phyloP scores from a whole-genome alignment of 768 basidiomycete genomes.

The Lentinula sp. region DNA sequence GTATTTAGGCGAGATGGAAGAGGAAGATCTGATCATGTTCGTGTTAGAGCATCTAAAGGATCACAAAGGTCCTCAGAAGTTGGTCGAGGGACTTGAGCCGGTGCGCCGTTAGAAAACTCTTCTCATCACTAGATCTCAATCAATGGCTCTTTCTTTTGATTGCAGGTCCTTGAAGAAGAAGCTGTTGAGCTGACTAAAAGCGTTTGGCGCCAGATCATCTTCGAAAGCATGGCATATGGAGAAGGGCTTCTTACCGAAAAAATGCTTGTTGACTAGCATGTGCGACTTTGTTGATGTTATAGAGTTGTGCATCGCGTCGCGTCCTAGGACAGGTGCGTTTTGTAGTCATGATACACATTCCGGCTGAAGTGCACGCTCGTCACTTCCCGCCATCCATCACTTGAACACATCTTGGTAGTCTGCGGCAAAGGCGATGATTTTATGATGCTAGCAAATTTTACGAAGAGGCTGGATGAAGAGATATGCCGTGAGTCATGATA shows the following conservation, averaged over 20 bases:
- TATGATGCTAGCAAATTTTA: no score
- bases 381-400: neutral
- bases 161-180: constrained; percentile 89
- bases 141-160: neutral
- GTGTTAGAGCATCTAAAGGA: constrained; percentile 91
- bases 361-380: constrained; percentile 2
- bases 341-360: constrained; percentile 33
- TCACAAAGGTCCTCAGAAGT: constrained; percentile 76
- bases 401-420: neutral
- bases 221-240: constrained; percentile 91
- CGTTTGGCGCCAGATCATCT: constrained; percentile 90
- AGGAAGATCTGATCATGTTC: constrained; percentile 92
- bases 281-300: neutral
- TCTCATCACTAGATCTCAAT: neutral
- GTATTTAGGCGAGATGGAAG: constrained; percentile 88
- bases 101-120: constrained; percentile 44
- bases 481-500: constrained; percentile 31
- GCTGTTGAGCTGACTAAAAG: constrained; percentile 70
- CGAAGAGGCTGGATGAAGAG: neutral
- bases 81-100: constrained; percentile 87
- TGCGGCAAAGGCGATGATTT: no score
- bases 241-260: constrained; percentile 85
- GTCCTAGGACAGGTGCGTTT: constrained; percentile 54
- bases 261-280: constrained; percentile 64
- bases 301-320: neutral